Evolutionary conservation across 805 yeast genomes (phyloP), one percentile per base, ranked within the genome.

Genomic region (Kodamaea laetipori): DNA sequence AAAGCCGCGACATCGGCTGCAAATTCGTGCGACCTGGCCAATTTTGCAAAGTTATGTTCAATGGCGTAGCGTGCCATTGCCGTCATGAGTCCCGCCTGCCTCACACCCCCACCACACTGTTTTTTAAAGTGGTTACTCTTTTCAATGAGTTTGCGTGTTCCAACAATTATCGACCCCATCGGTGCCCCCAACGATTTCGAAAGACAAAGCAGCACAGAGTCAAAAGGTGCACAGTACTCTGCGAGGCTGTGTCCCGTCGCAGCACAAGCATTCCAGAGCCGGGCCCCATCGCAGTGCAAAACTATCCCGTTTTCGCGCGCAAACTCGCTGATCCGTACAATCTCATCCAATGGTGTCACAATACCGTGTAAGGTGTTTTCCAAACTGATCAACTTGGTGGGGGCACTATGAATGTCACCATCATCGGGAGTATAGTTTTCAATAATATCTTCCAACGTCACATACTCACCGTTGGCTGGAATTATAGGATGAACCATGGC

Each of bases 151-250:
- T 69, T 66, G 30, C 60, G 56, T 36, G 71, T 66, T 30, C 96
- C 94, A 30, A 89, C 96, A 34, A 90, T 72, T 4, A 90, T 80
- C 11, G 95, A 84, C 6, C 97, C 97, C 56, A 90, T 82, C 46
- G 97, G 97, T 1, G 97, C 97, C 47, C 96, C 96, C 56, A 90
- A 72, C 4, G 95, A 84, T 63, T 90, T 90, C 39, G 96, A 88
- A 40, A 90, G 66, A 64, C 97, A 90, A 39, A 90, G 74, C 11
- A 96, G 87, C 37, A 90, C 86, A n/a, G 94, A 81, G 64, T 90
- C 97, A 60, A 90, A 90, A 48, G 81, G 69, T 49, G 76, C 71
- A 52, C 95, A 86, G 63, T 82, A 89, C 55, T 87, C 87, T 13
- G 63, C 66, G 48, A 90, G 65, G 12, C 88, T 67, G 27, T 86